Base-by-base conservation (phyloP, 164 flowering plant genomes). In the Amborella trichopoda region DNA sequence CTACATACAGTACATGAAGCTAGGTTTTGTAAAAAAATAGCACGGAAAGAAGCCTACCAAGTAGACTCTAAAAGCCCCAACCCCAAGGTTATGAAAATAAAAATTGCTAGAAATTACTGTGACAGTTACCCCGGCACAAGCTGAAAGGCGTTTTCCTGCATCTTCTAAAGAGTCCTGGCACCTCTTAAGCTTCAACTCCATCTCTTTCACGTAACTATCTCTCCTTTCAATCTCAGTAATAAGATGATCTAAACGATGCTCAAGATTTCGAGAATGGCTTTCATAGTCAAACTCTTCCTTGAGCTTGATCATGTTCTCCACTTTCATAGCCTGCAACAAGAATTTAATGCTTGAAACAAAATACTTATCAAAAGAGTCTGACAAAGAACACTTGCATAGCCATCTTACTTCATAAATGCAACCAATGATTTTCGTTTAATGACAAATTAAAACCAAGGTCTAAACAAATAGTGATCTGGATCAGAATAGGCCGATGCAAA, bases 251-350 rank as follows among this genome's bases (percentile, higher is more conserved):
- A 85, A 68, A 52, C 78, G 81, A 48, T 46, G 64, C 67, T 82
- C 83, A 52, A 89, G 95, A 65, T 77, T 78, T 48, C 90, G 72
- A 44, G 87, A 84, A 34, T 76, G 58, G 68, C 83, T 80, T 68
- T 89, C 87, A 63, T 84, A 89, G 49, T 89, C 95, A 67, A 78
- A 80, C 61, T 89, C 95, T 67, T 84, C 97, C 68, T 74, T 89
- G 34, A 84, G 76, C 64, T 84, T 89, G 39, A 84, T 48, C 62
- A 68, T 64, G 59, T 89, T 89, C 6, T 76, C 77, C 30, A 89
- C 52, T 69, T 80, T 89, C 85, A 80, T 89, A 34, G 97, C 95
- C 97, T 89, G 81, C 39, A 55, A 61, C 26, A 49, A 28, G 45
- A n/a, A n/a, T n/a, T n/a, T n/a, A n/a, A n/a, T n/a, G n/a, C n/a